Evolutionary conservation across 176 grass and related monocot species (phyloP), one percentile per base, ranked within the genome.

Genomic region (Canna indica): DNA sequence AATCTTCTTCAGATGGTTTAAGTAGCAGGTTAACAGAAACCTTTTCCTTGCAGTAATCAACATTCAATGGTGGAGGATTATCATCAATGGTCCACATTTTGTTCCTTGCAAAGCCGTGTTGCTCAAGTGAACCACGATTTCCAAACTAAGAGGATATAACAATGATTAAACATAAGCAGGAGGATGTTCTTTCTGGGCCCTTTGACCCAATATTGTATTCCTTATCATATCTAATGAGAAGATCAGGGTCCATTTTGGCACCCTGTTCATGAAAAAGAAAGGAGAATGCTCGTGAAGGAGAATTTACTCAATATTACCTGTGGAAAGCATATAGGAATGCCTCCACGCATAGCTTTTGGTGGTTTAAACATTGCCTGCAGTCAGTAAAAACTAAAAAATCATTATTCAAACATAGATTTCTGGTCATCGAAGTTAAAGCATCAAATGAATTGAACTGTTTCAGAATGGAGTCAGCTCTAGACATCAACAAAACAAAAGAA

Each of bases 61-160:
- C 50, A 44, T 69, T 77, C 34, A 83, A 71, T 25, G 63, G 64
- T 27, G 72, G 80, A 64, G 81, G 77, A 52, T 90, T 79, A 52
- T 79, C 74, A 24, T 96, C 93, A 46, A 92, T 72, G 69, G 58
- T 35, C 92, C 93, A 91, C 57, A 81, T 85, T 77, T 79, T 91
- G 68, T 91, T 96, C 78, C 88, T 91, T 45, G 88, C 93, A 87
- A 91, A 96, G 78, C 93, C 93, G 83, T 96, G 88, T 77, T 77
- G 86, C 59, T 96, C 88, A 64, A 91, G 58, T 31, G 81, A 77
- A 28, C 86, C 93, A 61, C 81, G 83, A 36, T 85, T 90, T 1
- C 88, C 88, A 73, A 96, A 96, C 88, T 91, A 71, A 60, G 75
- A 4, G 61, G 39, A 18, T 61, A 74, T 68, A 45, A 11, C 30